phyloP scores from a whole-genome alignment of 805 yeast genomes.

The Candida mattraensis region DNA sequence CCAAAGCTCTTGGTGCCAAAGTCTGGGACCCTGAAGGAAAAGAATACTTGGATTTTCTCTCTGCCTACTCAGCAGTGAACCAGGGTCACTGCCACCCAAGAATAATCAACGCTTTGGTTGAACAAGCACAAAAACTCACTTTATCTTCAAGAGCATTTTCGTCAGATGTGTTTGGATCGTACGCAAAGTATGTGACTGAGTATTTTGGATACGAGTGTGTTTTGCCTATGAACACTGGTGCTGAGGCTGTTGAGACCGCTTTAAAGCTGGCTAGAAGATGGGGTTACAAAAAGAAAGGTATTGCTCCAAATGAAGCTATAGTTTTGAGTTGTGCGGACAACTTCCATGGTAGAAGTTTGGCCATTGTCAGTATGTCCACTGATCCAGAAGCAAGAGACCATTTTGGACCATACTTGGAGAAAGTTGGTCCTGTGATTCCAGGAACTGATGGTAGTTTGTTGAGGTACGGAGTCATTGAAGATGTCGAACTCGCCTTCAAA shows the following conservation, averaged over 20 bases:
- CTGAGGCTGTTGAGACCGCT: constrained; percentile 97
- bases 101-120: constrained; percentile 78
- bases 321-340: constrained; percentile 84
- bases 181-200: constrained; percentile 85
- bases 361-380: constrained; percentile 93
- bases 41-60: constrained; percentile 86
- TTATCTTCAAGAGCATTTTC: constrained; percentile 92
- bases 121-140: constrained; percentile 84
- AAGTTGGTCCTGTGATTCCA: constrained; percentile 84
- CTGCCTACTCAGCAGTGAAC: constrained; percentile 96
- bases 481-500: constrained; percentile 77
- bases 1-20: constrained; percentile 83
- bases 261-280: constrained; percentile 94
- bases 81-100: constrained; percentile 98
- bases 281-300: constrained; percentile 89
- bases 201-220: constrained; percentile 90
- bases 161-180: constrained; percentile 81
- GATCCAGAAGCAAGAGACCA: constrained; percentile 88
- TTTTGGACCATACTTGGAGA: constrained; percentile 86
- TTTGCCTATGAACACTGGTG: constrained; percentile 98
- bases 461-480: constrained; percentile 85
- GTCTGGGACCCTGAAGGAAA: constrained; percentile 99
- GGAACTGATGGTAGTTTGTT: constrained; percentile 60
- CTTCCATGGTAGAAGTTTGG: constrained; percentile 96
- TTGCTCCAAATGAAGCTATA: constrained; percentile 80